Percentiles rank a stretch among this genome's conserved stretches.
Conservation (phyloP, 2,329 filamentous ascomycete genomes). For the Alternaria burnsii region DNA sequence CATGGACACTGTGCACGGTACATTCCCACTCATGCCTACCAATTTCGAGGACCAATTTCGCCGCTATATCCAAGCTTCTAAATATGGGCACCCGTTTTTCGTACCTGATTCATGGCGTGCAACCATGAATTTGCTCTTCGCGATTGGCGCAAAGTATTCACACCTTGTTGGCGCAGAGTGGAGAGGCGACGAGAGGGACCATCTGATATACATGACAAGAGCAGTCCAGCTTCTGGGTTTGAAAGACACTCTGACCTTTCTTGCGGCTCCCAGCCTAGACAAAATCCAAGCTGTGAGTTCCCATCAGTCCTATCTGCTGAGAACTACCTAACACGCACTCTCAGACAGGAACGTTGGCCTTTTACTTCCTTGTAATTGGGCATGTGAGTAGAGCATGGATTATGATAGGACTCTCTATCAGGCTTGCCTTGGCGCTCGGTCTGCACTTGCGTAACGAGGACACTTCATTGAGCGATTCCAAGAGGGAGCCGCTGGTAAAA, state of each 20-base stretch:
- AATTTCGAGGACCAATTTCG: constrained; percentile 34
- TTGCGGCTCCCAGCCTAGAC: constrained; percentile 45
- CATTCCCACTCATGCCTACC: constrained; percentile 39
- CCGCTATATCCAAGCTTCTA: constrained; percentile 20
- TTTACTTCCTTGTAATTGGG: constrained; percentile 40
- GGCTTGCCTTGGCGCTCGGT: constrained; percentile 49
- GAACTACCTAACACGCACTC: constrained; percentile 1
- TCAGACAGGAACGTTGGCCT: constrained; percentile 33
- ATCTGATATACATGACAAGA: constrained; percentile 51
- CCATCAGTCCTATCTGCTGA: constrained; percentile 21
- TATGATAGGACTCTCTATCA: constrained; percentile 48
- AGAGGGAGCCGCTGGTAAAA: constrained; percentile 47
- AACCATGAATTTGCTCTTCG: constrained; percentile 54
- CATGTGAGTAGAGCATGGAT: constrained; percentile 46
- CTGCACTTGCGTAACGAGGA: constrained; percentile 52
- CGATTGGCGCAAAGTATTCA: constrained; percentile 52
- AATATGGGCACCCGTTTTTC: constrained; percentile 13
- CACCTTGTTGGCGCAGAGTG: constrained; percentile 42
- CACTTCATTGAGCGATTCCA: constrained; percentile 19
- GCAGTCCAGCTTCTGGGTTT: constrained; percentile 36
- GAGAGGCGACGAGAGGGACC: constrained; percentile 44
- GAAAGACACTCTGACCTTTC: constrained; percentile 28
- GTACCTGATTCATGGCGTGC: constrained; percentile 44
- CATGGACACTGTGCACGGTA: constrained; percentile 48
- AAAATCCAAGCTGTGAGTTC: constrained; percentile 50